Evolutionary conservation across 257 asterid genomes (phyloP), one percentile per base, ranked within the genome.

Genomic region (Solanum appendiculatum): DNA sequence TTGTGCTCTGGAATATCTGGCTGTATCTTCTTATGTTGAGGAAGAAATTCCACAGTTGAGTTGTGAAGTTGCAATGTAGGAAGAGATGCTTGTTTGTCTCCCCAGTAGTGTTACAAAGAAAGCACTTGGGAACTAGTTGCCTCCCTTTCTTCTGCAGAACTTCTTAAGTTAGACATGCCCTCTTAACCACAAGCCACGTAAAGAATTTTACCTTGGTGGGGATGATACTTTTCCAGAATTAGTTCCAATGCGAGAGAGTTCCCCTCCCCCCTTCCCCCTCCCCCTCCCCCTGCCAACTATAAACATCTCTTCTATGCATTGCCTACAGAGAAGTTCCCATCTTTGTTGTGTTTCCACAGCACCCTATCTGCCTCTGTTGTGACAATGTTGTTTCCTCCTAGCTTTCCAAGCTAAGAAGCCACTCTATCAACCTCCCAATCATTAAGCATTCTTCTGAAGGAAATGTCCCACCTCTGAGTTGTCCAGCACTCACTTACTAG

Each of bases 201-300:
- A 51, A 51, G 9, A 3, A 51, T 6, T 51, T 51, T 51, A 51
- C 60, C 60, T 51, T 51, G 60, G 23, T 51, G 60, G 60, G 60
- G 60, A 51, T 51, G 60, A 18, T 51, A 51, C 60, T 51, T 51
- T 51, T 51, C 60, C 60, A 16, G 23, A 16, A 51, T 15, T 16
- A 51, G 60, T 51, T 51, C 23, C 23, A 51, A 51, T 48, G 23
- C 21, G 15, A 48, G 58, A 48, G 58, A 5, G 58, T 48, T 5
- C 54, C 9, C 1, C 12, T 20, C 7, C 56, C 58, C 8, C 21
- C n/a, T n/a, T n/a, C 21, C 8, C 7, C 5, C 51, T 6, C 1
- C 51, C 2, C 0, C 15, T 0, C 4, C 4, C 9, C 9, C 9
- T n/a, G n/a, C n/a, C n/a, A n/a, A n/a, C n/a, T n/a, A n/a, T n/a